A percentile compares a stretch with the other conserved stretches of the same genome.
These are phyloP conservation scores for Pseudocercospora pini-densiflorae DNA, from an alignment of 2,329 filamentous ascomycete genomes.

Conservation along the genomic window DNA sequence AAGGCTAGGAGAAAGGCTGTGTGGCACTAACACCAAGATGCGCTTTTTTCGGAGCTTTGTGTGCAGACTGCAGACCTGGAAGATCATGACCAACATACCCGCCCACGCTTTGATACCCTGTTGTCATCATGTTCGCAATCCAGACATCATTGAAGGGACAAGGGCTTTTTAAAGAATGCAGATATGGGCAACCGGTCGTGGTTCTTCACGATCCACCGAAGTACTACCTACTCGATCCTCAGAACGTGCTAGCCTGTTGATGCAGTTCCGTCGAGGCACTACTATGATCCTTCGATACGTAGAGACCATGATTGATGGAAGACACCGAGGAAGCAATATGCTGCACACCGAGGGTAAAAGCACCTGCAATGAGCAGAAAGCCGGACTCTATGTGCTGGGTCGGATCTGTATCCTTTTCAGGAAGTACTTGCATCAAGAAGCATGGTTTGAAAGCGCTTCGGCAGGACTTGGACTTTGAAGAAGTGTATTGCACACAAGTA, in stretches of 20 bases:
- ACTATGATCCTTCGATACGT: not conserved
- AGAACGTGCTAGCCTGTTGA: not conserved
- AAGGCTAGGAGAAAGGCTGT: not conserved
- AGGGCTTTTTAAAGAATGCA: not conserved
- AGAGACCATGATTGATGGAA: not conserved
- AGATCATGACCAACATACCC: not conserved
- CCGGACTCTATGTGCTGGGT: not conserved
- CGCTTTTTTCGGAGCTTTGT: not conserved
- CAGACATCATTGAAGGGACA: not conserved
- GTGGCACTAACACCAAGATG: not conserved
- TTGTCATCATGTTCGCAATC: not conserved
- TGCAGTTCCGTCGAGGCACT: not conserved
- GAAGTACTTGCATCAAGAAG: not conserved
- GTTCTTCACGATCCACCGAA: not conserved
- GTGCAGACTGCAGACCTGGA: not conserved
- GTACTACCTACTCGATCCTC: not conserved
- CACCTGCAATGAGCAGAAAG: not conserved
- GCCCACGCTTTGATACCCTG: not conserved
- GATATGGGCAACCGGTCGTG: not conserved
- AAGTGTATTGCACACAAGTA: not conserved
- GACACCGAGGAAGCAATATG: not conserved
- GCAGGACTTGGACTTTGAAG: not conserved
- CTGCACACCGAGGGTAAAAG: not conserved
- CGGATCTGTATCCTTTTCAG: slow-evolving; percentile 1
- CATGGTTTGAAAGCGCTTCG: not conserved